A percentile compares a stretch with the other conserved stretches of the same genome.
Evolutionary conservation across 345 rosid species (phyloP).

Genomic region (Nasturtium officinale): DNA sequence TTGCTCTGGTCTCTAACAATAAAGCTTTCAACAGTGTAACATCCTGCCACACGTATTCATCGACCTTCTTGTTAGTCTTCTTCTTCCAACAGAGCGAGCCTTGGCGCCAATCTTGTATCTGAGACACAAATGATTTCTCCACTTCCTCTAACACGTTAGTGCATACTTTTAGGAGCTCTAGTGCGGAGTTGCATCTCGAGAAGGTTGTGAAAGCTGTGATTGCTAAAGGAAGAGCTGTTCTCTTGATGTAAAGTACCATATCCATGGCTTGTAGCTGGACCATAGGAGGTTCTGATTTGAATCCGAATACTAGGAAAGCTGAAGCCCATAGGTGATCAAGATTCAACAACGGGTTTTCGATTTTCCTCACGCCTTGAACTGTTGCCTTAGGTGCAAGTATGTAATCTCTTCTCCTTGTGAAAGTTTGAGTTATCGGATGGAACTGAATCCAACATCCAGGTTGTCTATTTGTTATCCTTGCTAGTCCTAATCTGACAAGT

Average conservation of each 20-base stretch:
- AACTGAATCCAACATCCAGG: conserved; percentile 80
- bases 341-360: conserved; percentile 51
- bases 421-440: conserved; percentile 69
- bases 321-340: conserved; percentile 89
- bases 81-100: conserved; percentile 89
- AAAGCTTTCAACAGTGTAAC: conserved; percentile 81
- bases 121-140: conserved; percentile 86
- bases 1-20: conserved; percentile 82
- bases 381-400: conserved; percentile 66
- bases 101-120: conserved; percentile 84
- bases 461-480: conserved; percentile 57
- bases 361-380: conserved; percentile 63
- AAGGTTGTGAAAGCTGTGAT: conserved; percentile 74
- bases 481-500: conserved; percentile 75
- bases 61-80: conserved; percentile 58
- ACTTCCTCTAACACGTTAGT: conserved; percentile 88
- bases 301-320: conserved; percentile 89
- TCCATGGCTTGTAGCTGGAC: conserved; percentile 76
- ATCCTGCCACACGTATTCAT: conserved; percentile 92
- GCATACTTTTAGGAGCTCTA: conserved; percentile 86
- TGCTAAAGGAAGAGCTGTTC: conserved; percentile 82
- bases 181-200: conserved; percentile 85
- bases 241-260: conserved; percentile 76
- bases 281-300: conserved; percentile 78
- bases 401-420: conserved; percentile 62